These are phyloP conservation scores for Lodderomyces oxycetoniae DNA, from an alignment of 1,139 yeast species.

Conservation along the genomic window DNA sequence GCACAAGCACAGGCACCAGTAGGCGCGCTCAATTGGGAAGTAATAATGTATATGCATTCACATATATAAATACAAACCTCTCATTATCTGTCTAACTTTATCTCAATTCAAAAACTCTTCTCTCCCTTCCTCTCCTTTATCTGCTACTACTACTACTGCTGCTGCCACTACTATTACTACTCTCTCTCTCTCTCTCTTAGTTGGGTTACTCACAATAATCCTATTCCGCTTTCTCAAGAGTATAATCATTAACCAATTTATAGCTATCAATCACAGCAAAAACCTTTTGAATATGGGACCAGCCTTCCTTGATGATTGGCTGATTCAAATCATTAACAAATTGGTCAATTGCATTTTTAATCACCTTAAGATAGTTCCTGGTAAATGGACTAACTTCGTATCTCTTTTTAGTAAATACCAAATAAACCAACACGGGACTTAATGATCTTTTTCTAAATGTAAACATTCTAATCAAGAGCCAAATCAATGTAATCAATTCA, in stretches of 20 bases:
- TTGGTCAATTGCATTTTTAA: slow-evolving; percentile 73
- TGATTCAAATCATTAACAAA: slow-evolving; percentile 50
- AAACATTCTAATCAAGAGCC: slow-evolving; percentile 51
- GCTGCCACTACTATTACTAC: too few species aligned
- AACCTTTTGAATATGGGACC: slow-evolving; percentile 54
- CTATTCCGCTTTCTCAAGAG: slow-evolving; percentile 22
- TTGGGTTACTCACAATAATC: too few species aligned
- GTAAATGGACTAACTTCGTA: slow-evolving; percentile 74
- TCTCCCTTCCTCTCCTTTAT: too few species aligned
- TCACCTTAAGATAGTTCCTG: slow-evolving; percentile 61
- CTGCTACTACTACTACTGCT: too few species aligned
- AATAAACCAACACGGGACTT: slow-evolving; percentile 53
- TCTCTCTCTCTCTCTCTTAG: too few species aligned
- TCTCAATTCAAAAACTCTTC: too few species aligned
- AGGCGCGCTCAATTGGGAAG: too few species aligned
- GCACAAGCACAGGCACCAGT: too few species aligned
- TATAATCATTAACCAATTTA: slow-evolving; percentile 35
- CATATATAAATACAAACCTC: too few species aligned
- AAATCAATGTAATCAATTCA: slow-evolving; percentile 55
- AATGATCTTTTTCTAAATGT: slow-evolving; percentile 64
- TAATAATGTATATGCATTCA: too few species aligned
- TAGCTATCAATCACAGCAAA: slow-evolving; percentile 33
- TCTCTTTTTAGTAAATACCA: slow-evolving; percentile 69
- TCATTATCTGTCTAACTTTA: too few species aligned
- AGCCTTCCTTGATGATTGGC: slow-evolving; percentile 58